These are phyloP conservation scores for Colletotrichum horii DNA, from an alignment of 2,329 filamentous ascomycete genomes.

Conservation along the genomic window DNA sequence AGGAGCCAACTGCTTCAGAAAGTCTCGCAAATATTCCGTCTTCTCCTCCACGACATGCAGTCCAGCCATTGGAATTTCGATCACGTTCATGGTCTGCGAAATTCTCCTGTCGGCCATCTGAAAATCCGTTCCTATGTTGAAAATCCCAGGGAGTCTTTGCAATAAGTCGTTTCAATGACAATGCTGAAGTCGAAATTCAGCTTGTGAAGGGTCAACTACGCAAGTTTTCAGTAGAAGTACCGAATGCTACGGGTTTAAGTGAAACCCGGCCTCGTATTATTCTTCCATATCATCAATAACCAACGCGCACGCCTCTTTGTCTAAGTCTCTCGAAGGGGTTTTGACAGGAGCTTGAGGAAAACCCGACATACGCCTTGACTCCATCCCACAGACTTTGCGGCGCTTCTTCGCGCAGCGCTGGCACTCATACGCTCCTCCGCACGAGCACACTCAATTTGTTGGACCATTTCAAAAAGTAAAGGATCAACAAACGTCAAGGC, in stretches of 20 bases:
- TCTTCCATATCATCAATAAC: neutral
- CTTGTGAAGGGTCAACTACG: accelerated
- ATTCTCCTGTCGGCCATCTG: neutral
- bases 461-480: too few relatives aligned
- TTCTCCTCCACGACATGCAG: neutral
- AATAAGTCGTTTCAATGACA: neutral
- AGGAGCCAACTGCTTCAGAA: neutral
- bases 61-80: accelerated
- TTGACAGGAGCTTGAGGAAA: neutral
- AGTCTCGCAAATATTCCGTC: neutral
- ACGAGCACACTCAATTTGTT: too few relatives aligned
- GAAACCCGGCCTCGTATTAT: accelerated
- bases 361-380: neutral
- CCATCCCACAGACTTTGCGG: accelerated
- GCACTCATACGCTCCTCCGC: neutral
- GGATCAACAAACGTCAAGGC: too few relatives aligned
- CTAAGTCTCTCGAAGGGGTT: neutral
- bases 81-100: accelerated
- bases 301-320: neutral
- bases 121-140: neutral
- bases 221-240: neutral
- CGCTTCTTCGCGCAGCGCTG: accelerated
- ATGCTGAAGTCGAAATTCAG: neutral
- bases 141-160: neutral
- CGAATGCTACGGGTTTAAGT: accelerated